Base-by-base conservation (phyloP, 495 filamentous ascomycete genomes). In the Baudoinia panamericana region DNA sequence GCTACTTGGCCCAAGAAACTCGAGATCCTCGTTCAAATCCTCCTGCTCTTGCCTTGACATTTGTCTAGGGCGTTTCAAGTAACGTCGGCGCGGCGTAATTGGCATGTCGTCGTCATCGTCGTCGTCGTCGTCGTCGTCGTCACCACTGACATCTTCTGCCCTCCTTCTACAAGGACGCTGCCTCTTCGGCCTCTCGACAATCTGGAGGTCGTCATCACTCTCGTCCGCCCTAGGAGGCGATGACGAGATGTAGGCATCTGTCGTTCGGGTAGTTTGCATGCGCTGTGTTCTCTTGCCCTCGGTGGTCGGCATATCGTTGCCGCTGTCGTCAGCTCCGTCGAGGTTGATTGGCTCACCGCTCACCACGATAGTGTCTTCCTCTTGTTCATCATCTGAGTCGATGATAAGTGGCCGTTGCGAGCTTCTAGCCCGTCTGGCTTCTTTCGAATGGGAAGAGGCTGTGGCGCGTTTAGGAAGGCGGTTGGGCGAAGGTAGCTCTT, bases 1-100 rank as follows among this genome's bases (percentile, higher is more conserved):
- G 30, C 43, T 35, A 12, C 54, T 58, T 1, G 53, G 47, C 18
- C 39, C 36, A 2, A 62, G 32, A 30, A 55, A 56, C 10, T 61
- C 56, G 6, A 64, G 44, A 30, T 64, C 59, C 19, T 61, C 57
- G 12, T 51, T 43, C 13, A 62, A 41, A 19, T 62, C 59, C 16
- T 60, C 56, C 24, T 51, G 35, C 34, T 63, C 58, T 22, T 42
- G 53, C 20, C 45, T 43, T 5, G 31, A 45, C 11, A 43, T 29
- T 21, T 43, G 13, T 20, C 41, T 30, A 29, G 36, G 23, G 18
- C 32, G 35, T 25, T 50, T 44, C 26, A 36, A 12, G 22, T 19
- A 5, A 28, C 30, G 27, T 11, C 24, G 23, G 8, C 34, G 13
- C 21, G 41, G 30, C 21, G 41, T 36, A 27, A 26, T 43, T 22